These are phyloP conservation scores for Candida maltosa DNA, from an alignment of 805 yeast genomes.

Conservation along the genomic window DNA sequence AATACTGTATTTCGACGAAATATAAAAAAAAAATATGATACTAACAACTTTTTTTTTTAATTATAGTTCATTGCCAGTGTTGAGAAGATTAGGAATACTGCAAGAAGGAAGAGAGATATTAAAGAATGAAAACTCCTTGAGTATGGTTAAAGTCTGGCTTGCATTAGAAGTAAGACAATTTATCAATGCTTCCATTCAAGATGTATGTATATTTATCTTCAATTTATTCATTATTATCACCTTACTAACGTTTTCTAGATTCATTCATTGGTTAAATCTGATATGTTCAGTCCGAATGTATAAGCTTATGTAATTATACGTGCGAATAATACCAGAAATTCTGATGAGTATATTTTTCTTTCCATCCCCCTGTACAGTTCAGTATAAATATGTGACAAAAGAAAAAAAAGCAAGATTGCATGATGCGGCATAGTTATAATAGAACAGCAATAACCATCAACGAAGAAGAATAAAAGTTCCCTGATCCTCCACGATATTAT, in stretches of 20 bases:
- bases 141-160: conserved; percentile 88
- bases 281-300: conserved; percentile 44
- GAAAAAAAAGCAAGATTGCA: too few relatives aligned
- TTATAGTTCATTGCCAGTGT: conserved; percentile 73
- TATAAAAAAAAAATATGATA: conserved; percentile 8
- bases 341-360: too few relatives aligned
- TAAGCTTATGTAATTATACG: conserved; percentile 12
- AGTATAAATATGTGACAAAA: too few relatives aligned
- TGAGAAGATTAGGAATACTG: conserved; percentile 72
- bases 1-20: background rate
- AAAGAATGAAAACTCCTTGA: conserved; percentile 55
- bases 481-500: too few relatives aligned
- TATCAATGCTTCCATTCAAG: conserved; percentile 78
- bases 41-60: conserved; percentile 14
- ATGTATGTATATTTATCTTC: conserved; percentile 43
- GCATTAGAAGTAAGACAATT: conserved; percentile 87
- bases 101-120: conserved; percentile 62
- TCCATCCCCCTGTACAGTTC: too few relatives aligned
- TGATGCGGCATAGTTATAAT: too few relatives aligned
- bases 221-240: too few relatives aligned
- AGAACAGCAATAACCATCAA: too few relatives aligned
- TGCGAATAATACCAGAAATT: background rate
- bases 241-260: conserved; percentile 29
- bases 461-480: too few relatives aligned
- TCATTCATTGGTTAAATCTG: conserved; percentile 41